Evolutionary conservation across 495 filamentous ascomycete genomes (phyloP), one percentile per base, ranked within the genome.

Genomic region (Cercophora samala): DNA sequence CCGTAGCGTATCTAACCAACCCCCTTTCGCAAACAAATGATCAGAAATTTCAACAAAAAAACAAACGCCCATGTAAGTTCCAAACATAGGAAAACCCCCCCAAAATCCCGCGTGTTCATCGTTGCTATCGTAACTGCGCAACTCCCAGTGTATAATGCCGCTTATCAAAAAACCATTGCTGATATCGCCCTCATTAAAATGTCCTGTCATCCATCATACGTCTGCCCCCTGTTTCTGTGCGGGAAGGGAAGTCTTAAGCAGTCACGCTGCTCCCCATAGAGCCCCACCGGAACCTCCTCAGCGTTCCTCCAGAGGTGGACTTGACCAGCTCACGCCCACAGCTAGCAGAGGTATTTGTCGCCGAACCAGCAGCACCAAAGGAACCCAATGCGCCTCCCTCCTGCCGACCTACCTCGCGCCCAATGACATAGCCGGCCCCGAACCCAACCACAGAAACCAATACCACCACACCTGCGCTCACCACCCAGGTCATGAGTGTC

Each of bases 401-500:
- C 25, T 88, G 79, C 29, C 86, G 83, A 0, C 92, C 92, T 1
- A 92, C 90, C 72, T 97, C 93, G 24, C 86, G 83, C 13, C 95
- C 95, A 19, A 97, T 86, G 13, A 91, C 91, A 72, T 96, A 98
- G 0, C 95, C 95, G 0, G 95, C 95, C 0, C 92, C 91, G 72
- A 98, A 99, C 65, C 93, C 93, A 60, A 97, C 88, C 1, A 94
- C 95, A 2, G 90, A 91, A 53, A 98, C 89, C 2, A 98, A 80
- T 11, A 99, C 91, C 6, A 99, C 91, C 4, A 97, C 93, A 0
- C 95, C 94, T 0, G 95, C 95, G 53, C 89, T 91, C 51, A 97
- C 86, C 3, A 96, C 90, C 91, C 96, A 96, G 0, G 93, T 96
- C 75, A 97, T 83, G 8, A 97, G 77, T 0, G 92, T 93, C 0